Conservation (phyloP, 176 grass and related monocot species). For the Typha latifolia region DNA sequence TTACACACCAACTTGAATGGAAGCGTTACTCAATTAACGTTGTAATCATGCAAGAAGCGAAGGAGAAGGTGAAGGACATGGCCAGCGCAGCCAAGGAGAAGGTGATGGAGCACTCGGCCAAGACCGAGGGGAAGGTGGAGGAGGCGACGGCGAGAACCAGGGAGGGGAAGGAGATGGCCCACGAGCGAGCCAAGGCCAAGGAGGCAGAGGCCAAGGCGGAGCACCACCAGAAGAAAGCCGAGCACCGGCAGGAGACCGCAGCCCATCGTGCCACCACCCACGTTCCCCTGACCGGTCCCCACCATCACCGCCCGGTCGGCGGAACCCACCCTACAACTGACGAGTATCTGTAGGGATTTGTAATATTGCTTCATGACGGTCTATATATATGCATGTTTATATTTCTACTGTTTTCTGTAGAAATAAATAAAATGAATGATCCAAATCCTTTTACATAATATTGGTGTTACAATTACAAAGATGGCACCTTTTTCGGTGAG, state of each 20-base stretch:
- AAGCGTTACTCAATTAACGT: neutral
- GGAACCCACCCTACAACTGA: slow-evolving; percentile 10
- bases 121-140: slow-evolving; percentile 30
- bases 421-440: neutral
- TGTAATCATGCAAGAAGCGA: slow-evolving; percentile 32
- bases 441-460: neutral
- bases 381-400: neutral
- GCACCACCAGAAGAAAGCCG: slow-evolving; percentile 50
- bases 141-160: slow-evolving; percentile 30
- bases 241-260: slow-evolving; percentile 33
- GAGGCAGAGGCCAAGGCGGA: slow-evolving; percentile 42
- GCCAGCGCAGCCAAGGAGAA: slow-evolving; percentile 48
- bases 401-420: neutral
- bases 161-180: slow-evolving; percentile 35
- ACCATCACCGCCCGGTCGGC: slow-evolving; percentile 16
- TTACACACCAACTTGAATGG: neutral
- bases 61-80: slow-evolving; percentile 47
- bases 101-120: slow-evolving; percentile 33
- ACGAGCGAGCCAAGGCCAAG: slow-evolving; percentile 28
- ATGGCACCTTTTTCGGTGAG: no score
- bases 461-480: no score
- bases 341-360: slow-evolving; percentile 14
- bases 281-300: slow-evolving; percentile 18
- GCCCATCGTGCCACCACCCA: slow-evolving; percentile 10
- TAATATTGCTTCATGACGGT: neutral